A percentile compares a stretch with the other conserved stretches of the same genome.
Conservation (phyloP, 164 flowering plant genomes). For the Piper longum region DNA sequence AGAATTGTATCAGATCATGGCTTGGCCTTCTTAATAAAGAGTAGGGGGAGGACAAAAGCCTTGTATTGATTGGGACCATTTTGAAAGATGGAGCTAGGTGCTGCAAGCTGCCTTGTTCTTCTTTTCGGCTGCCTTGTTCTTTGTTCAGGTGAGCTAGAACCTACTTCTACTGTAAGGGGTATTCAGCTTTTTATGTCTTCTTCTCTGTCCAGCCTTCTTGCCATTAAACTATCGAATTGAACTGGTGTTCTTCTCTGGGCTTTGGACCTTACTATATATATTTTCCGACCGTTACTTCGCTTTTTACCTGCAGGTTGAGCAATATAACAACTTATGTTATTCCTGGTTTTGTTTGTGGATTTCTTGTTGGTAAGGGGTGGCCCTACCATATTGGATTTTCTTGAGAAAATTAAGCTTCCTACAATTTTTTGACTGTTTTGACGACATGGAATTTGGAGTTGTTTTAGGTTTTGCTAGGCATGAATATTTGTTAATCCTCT, state of each 20-base stretch:
- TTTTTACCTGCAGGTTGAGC: background rate
- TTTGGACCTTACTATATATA: background rate
- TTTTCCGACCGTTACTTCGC: background rate
- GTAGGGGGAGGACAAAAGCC: slow-evolving; percentile 7
- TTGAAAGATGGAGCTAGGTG: slow-evolving; percentile 21
- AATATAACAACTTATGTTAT: background rate
- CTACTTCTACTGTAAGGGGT: background rate
- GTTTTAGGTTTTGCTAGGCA: background rate
- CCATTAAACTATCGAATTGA: background rate
- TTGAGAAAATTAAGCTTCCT: background rate
- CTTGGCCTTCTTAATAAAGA: slow-evolving; percentile 1
- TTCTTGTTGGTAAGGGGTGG: background rate
- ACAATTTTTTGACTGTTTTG: background rate
- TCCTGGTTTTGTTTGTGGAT: background rate
- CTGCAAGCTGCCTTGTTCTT: slow-evolving; percentile 12
- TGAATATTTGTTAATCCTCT: background rate
- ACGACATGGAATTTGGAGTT: background rate
- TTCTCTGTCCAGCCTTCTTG: too few relatives aligned
- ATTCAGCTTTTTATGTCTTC: background rate
- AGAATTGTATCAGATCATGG: slow-evolving; percentile 12
- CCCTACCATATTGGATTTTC: background rate
- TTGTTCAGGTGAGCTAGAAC: slow-evolving; percentile 31
- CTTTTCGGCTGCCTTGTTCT: slow-evolving; percentile 16
- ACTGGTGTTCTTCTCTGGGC: background rate
- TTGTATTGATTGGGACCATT: background rate